Evolutionary conservation across 1,284 basidiomycete species (phyloP).

Genomic region (Leccinum subatratum): DNA sequence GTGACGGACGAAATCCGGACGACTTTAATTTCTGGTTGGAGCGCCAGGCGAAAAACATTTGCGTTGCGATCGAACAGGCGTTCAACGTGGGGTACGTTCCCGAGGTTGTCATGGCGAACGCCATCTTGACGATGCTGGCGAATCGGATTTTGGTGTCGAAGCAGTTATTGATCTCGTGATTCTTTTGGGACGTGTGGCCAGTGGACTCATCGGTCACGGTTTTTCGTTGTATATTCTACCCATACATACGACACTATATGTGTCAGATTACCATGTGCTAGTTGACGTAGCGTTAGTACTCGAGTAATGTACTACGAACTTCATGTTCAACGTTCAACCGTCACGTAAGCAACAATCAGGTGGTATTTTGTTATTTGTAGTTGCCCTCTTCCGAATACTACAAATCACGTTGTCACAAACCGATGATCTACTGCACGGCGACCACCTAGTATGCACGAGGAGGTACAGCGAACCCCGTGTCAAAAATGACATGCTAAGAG

Average conservation of each 20-base stretch:
- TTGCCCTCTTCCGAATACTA: no score
- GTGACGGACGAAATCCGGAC: constrained; percentile 67
- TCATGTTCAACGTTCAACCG: no score
- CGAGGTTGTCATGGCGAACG: constrained; percentile 92
- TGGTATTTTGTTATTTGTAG: no score
- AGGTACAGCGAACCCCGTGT: not conserved
- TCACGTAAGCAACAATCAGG: no score
- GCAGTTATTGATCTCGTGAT: constrained; percentile 42
- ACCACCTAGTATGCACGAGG: no score
- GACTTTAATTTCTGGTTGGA: constrained; percentile 95
- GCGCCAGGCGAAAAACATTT: constrained; percentile 84
- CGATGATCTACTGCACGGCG: no score
- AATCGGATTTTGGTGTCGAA: constrained; percentile 80
- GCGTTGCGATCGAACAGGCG: constrained; percentile 68
- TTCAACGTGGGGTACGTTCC: constrained; percentile 86
- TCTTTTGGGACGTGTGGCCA: not conserved
- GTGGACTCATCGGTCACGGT: not conserved
- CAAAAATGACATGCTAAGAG: not conserved
- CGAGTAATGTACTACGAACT: no score
- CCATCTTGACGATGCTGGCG: constrained; percentile 82
- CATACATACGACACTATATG: no score
- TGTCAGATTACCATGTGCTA: no score
- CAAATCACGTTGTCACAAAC: no score
- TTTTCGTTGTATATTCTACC: no score
- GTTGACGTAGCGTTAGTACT: no score